Conservation (phyloP, 164 flowering plant species). For the Dillenia turbinata region DNA sequence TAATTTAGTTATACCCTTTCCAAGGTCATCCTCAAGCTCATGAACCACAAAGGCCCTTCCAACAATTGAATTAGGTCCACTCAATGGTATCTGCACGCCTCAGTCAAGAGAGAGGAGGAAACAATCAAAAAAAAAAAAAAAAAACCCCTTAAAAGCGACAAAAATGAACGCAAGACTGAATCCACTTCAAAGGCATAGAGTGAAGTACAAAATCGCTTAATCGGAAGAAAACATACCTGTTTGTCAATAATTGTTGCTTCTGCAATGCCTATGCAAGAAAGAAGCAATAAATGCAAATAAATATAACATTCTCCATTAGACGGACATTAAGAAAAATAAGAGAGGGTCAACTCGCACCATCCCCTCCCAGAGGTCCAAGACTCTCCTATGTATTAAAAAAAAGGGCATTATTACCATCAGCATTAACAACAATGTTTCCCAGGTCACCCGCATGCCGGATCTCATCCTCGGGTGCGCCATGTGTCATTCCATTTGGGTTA, state of each 20-base stretch:
- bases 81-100: slow-evolving; percentile 58
- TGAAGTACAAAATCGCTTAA: background rate
- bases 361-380: too few relatives aligned
- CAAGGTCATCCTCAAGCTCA: slow-evolving; percentile 95
- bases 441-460: slow-evolving; percentile 99
- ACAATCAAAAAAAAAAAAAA: too few relatives aligned
- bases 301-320: too few relatives aligned
- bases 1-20: slow-evolving; percentile 63
- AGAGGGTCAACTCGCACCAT: background rate
- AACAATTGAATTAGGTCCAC: slow-evolving; percentile 76
- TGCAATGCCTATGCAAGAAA: slow-evolving; percentile 62
- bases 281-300: too few relatives aligned
- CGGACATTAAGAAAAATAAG: background rate
- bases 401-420: slow-evolving; percentile 57
- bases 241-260: slow-evolving; percentile 84
- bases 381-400: background rate
- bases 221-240: slow-evolving; percentile 44
- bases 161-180: background rate
- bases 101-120: too few relatives aligned
- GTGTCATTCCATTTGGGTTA: slow-evolving; percentile 76
- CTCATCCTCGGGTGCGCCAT: slow-evolving; percentile 94
- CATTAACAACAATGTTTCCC: slow-evolving; percentile 96
- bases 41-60: slow-evolving; percentile 97
- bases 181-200: background rate
- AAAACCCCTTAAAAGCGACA: too few relatives aligned